Evolutionary conservation across 257 asterid species (phyloP), one percentile per base, ranked within the genome.

Genomic region (Solanum chilense): DNA sequence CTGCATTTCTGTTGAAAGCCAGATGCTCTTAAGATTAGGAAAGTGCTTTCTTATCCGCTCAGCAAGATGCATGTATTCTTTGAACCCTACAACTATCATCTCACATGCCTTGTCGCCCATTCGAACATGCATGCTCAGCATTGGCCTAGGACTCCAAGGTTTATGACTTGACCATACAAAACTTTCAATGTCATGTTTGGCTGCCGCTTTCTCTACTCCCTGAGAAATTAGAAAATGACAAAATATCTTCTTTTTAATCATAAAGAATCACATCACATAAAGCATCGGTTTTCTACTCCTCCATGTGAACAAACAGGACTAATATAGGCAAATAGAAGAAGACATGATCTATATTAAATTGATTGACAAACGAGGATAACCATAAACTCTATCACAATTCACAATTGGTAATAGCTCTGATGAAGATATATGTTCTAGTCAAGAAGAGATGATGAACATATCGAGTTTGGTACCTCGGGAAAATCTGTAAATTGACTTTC

Each of bases 1-100:
- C 99, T 96, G 98, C 99, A 97, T 97, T 92, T 97, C 99, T 70
- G 99, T 96, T 75, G 99, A 97, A 82, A 97, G 98, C 99, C 99
- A 97, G 83, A 94, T 91, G 83, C 78, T 90, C 62, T 93, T 92
- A 27, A 97, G 93, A 87, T 95, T 90, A 64, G 98, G 99, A 92
- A 97, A 97, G 47, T 88, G 91, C 45, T 83, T 90, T 89, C 95
- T 84, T 88, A 96, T 90, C 85, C 95, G 93, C 58, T 89, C 91
- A 2, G 98, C 99, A 4, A 97, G 93, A 37, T 80, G 90, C 96
- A 96, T 94, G 92, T 96, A 97, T 31, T 96, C 96, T 60, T 91
- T 92, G 39, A 95, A 96, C 70, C 95, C 99, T 2, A 94, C 96
- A 82, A 96, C 98, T 90, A 93, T 90, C 99, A 97, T 97, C 87